phyloP scores from a whole-genome alignment of 106 monocot genomes.

The Platanthera zijinensis region DNA sequence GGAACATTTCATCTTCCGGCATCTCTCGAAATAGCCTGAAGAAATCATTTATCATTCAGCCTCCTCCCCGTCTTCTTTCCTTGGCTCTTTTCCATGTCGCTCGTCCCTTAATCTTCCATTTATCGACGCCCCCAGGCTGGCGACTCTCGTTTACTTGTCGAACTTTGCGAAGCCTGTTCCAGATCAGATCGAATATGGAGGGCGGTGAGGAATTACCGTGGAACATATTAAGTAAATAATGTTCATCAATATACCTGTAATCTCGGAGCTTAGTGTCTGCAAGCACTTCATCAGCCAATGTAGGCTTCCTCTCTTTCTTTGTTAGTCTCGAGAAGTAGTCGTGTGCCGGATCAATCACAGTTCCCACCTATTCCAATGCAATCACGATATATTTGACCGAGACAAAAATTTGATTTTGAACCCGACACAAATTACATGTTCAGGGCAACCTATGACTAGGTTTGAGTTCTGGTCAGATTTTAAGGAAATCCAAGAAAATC shows the following conservation, averaged over 20 bases:
- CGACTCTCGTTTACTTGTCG: constrained; percentile 40
- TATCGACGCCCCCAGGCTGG: constrained; percentile 31
- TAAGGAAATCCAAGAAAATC: neutral
- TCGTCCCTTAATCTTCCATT: constrained; percentile 70
- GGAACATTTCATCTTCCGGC: too few species aligned
- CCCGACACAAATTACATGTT: too few species aligned
- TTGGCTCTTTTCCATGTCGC: constrained; percentile 47
- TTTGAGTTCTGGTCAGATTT: neutral
- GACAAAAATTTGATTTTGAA: too few species aligned
- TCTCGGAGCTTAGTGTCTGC: constrained; percentile 43
- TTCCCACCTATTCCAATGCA: constrained; percentile 44
- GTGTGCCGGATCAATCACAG: constrained; percentile 61
- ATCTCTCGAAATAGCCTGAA: neutral
- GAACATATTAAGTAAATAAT: neutral
- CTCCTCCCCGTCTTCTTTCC: constrained; percentile 23
- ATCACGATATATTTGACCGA: too few species aligned
- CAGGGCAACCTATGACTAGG: neutral
- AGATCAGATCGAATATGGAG: neutral
- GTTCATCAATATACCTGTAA: constrained; percentile 42
- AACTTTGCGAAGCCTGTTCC: constrained; percentile 55
- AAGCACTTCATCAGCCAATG: constrained; percentile 73
- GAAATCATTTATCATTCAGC: neutral
- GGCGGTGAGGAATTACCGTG: neutral
- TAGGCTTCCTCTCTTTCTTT: constrained; percentile 79
- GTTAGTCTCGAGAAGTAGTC: constrained; percentile 81